Evolutionary conservation across 768 basidiomycete genomes (phyloP).

Genomic region (Sarcodon sp.): DNA sequence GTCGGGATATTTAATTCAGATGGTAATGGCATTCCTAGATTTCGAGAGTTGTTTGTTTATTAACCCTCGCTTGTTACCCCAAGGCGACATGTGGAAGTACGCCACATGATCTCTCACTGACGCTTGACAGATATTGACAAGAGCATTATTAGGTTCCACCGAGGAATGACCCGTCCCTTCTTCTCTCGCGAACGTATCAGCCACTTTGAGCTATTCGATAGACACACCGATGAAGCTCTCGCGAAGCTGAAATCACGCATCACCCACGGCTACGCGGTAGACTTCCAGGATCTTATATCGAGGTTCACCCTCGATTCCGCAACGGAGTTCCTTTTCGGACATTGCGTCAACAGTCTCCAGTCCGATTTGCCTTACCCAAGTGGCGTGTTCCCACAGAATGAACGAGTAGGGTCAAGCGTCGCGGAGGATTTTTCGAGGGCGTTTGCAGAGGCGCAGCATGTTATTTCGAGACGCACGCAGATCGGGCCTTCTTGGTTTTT

Average conservation of each 20-base stretch:
- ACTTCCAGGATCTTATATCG: conserved; percentile 52
- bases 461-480: conserved; percentile 28
- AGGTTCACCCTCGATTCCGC: conserved; percentile 59
- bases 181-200: conserved; percentile 47
- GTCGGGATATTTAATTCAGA: conserved; percentile 62
- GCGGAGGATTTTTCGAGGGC: conserved; percentile 6
- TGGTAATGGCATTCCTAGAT: conserved; percentile 20
- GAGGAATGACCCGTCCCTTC: conserved; percentile 52
- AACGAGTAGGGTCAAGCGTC: conserved; percentile 9
- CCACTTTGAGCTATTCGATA: conserved; percentile 50
- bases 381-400: conserved; percentile 4
- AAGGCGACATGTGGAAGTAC: conserved; percentile 38
- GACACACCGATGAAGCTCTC: conserved; percentile 33
- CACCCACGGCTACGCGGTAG: conserved; percentile 35
- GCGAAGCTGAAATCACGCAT: conserved; percentile 33
- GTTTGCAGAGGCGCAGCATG: conserved; percentile 24
- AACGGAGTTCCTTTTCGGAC: conserved; percentile 54
- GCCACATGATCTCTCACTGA: not conserved
- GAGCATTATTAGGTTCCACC: conserved; percentile 35
- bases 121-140: not conserved
- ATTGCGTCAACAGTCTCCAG: conserved; percentile 38
- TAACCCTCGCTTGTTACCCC: conserved; percentile 15
- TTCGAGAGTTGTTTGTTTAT: conserved; percentile 3
- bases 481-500: conserved; percentile 42
- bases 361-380: conserved; percentile 37